Evolutionary conservation across 1,284 basidiomycete genomes (phyloP), one percentile per base, ranked within the genome.

Genomic region (Thelephora terrestris): DNA sequence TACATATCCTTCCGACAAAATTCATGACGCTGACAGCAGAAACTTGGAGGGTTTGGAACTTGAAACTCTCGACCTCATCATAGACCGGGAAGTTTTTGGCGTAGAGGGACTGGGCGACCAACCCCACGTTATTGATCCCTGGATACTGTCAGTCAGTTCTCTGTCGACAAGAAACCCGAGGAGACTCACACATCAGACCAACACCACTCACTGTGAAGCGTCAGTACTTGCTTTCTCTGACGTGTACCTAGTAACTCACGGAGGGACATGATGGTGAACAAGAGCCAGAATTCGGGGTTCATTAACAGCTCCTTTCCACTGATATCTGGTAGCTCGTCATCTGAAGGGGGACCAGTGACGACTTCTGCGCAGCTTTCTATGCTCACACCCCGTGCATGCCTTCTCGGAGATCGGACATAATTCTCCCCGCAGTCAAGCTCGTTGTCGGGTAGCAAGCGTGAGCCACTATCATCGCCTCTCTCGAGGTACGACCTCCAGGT

Each of bases 81-180:
- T 85, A 89, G 3, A 71, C 58, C 1, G 75, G 64, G 43, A 82
- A 75, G 6, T 76, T 76, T 52, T 83, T 73, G 12, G 84, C 78
- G 52, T 82, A 90, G 12, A 97, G 71, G 0, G 89, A 89, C 60
- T 90, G 83, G 0, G 92, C 81, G 61, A 96, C 91, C 0, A 86
- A 85, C n/a, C 92, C 92, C 20, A 91, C 91, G 56, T 97, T 97
- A 67, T 95, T 95, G 69, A 96, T 96, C 58, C 88, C 85, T 89
- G 55, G 14, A 25, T 5, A 20, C 35, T 25, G 36, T 40, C 45
- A 43, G 29, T 43, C 27, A 46, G 29, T 50, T 5, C 25, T 16
- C 43, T 2, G 14, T 7, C n/a, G 12, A 35, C 37, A 25, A 18
- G 42, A 47, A n/a, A 42, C 49, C 29, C 34, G n/a, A n/a, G 18